Base-by-base conservation (phyloP, 2,329 filamentous ascomycete species). In the Fusarium caatingaense region DNA sequence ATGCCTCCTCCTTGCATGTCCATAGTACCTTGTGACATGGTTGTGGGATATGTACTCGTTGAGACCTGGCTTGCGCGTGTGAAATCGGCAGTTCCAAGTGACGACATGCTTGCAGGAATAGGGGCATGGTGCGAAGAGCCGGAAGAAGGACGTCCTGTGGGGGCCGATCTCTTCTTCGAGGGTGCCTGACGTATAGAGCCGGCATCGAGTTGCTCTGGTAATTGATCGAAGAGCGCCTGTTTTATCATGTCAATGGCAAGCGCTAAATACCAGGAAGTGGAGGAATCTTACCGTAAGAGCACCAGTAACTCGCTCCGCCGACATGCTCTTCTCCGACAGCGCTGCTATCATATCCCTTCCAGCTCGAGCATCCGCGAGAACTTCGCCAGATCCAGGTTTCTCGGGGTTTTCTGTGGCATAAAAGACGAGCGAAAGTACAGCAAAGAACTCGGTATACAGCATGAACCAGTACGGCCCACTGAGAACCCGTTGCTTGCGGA, bases 401-500 rank as follows among this genome's bases (percentile, higher is more conserved):
- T 92, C 89, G 2, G 92, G 91, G 69, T 95, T 95, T 77, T 95
- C 93, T 16, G 93, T 83, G 1, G 92, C 91, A 76, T 92, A 95
- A 76, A 93, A 96, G 2, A 95, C 84, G 47, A 96, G 83, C 0
- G 93, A 93, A 32, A 96, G 83, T 32, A 95, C 91, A 16, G 92
- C 90, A 76, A 94, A 94, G 80, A 93, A 94, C 18, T 92, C 91
- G 4, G 92, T 93, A 76, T 93, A 95, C 76, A 95, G 88, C 71
- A 92, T 92, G 76, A 95, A 95, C 93, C 93, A 96, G 78, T 93
- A 94, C 0, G 92, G 91, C 1, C 93, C 93, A 66, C 91, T 91
- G n/a, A 96, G 83, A 9, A 93, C 83, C 6, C 90, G 88, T 74
- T 91, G 88, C 76, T 90, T 91, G 70, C 91, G 90, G 83, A 94